Evolutionary conservation across 306 rosid species (phyloP).

Genomic region (Dalbergia cultrata): DNA sequence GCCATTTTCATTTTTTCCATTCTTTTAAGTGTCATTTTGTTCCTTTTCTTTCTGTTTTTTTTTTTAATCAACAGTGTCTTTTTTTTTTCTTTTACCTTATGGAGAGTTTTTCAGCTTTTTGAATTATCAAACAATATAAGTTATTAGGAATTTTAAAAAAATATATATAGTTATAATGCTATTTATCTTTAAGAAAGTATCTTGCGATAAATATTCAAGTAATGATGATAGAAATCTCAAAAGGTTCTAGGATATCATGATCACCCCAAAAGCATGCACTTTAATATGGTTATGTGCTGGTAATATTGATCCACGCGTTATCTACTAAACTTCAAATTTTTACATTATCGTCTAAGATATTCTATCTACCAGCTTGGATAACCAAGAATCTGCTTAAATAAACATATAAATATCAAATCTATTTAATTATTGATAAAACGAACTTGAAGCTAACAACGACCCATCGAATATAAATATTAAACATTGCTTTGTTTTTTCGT

Average conservation of each 20-base stretch:
- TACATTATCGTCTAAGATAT: constrained; percentile 37
- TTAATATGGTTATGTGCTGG: not conserved
- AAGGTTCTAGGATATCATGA: not conserved
- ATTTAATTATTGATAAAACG: not conserved
- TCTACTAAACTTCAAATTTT: constrained; percentile 19
- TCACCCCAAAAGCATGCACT: not conserved
- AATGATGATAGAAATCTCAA: not conserved
- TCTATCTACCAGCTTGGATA: constrained; percentile 20
- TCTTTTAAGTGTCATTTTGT: not conserved
- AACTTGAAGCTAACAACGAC: not conserved
- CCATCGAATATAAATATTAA: not conserved
- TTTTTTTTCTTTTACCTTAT: too few relatives aligned
- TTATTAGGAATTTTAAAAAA: not conserved
- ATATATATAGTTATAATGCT: too few relatives aligned
- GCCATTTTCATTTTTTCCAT: not conserved
- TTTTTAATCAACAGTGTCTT: too few relatives aligned
- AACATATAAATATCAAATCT: constrained; percentile 3
- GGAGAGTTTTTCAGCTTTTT: too few relatives aligned
- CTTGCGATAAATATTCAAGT: not conserved
- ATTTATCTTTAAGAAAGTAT: not conserved
- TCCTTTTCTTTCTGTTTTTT: too few relatives aligned
- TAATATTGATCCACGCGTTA: constrained; percentile 9
- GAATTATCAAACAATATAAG: too few relatives aligned
- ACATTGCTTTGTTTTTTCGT: not conserved
- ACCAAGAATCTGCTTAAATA: constrained; percentile 39